Evolutionary conservation across 805 yeast genomes (phyloP).

Genomic region (Metschnikowia drakensbergensis): DNA sequence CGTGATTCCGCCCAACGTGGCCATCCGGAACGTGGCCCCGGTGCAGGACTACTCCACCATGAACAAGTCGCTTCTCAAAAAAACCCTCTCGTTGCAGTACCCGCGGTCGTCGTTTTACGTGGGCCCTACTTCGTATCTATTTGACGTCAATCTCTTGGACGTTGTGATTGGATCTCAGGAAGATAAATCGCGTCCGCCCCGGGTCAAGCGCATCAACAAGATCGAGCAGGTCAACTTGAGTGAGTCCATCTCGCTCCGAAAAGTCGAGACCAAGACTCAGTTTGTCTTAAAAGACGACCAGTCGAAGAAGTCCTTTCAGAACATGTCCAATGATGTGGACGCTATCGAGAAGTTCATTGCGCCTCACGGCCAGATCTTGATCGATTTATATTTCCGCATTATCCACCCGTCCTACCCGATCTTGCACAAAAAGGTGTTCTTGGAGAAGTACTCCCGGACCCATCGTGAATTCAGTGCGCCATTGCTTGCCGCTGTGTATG

Average conservation of each 20-base stretch:
- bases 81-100: conserved; percentile 71
- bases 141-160: conserved; percentile 68
- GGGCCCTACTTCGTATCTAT: conserved; percentile 78
- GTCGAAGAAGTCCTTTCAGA: conserved; percentile 61
- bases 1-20: conserved; percentile 39
- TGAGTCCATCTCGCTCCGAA: conserved; percentile 63
- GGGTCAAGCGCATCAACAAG: conserved; percentile 34
- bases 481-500: conserved; percentile 82
- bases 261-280: conserved; percentile 71
- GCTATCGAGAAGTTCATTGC: conserved; percentile 79
- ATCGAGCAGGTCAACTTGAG: conserved; percentile 78
- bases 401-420: conserved; percentile 92
- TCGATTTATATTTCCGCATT: conserved; percentile 76
- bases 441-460: conserved; percentile 87
- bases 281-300: conserved; percentile 80
- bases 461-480: conserved; percentile 92
- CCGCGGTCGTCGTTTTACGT: conserved; percentile 87
- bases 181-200: conserved; percentile 8
- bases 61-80: conserved; percentile 60
- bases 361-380: conserved; percentile 85
- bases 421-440: conserved; percentile 82
- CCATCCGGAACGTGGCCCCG: conserved; percentile 52
- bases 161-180: conserved; percentile 44
- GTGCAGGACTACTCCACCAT: conserved; percentile 64
- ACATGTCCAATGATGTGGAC: conserved; percentile 75